These are phyloP conservation scores for Colletotrichum lupini DNA, from an alignment of 2,329 filamentous ascomycete species.

Conservation along the genomic window DNA sequence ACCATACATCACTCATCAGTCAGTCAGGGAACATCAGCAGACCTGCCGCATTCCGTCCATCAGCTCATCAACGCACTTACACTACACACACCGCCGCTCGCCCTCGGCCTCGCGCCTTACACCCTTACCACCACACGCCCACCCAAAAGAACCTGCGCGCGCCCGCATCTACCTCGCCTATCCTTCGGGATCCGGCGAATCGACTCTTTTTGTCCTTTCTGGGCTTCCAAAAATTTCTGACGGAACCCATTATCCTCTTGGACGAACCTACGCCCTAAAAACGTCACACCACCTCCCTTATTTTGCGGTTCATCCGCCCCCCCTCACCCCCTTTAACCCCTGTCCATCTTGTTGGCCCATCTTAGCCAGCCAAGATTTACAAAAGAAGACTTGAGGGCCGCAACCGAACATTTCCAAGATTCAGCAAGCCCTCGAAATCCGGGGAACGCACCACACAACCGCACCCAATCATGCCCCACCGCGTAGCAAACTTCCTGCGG, in stretches of 20 bases:
- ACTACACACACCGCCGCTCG: not conserved
- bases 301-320: constrained; percentile 10
- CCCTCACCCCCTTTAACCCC: constrained; percentile 4
- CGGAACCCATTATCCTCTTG: constrained; percentile 1
- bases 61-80: constrained; percentile 10
- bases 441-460: constrained; percentile 10
- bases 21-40: constrained; percentile 7
- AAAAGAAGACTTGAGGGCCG: constrained; percentile 20
- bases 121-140: constrained; percentile 3
- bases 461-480: constrained; percentile 62
- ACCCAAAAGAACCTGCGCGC: not conserved
- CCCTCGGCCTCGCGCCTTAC: constrained; percentile 1
- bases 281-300: constrained; percentile 25
- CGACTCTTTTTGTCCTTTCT: constrained; percentile 23
- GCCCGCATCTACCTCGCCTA: constrained; percentile 22
- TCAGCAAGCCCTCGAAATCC: constrained; percentile 17
- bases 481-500: constrained; percentile 67
- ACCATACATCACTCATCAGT: not conserved
- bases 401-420: constrained; percentile 6
- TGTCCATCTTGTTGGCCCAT: constrained; percentile 32
- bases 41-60: not conserved
- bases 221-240: not conserved
- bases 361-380: constrained; percentile 23
- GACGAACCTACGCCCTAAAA: constrained; percentile 20
- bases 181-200: constrained; percentile 33